Evolutionary conservation across 768 basidiomycete species (phyloP), one percentile per base, ranked within the genome.

Genomic region (Tubosaeta brunneosetosa): DNA sequence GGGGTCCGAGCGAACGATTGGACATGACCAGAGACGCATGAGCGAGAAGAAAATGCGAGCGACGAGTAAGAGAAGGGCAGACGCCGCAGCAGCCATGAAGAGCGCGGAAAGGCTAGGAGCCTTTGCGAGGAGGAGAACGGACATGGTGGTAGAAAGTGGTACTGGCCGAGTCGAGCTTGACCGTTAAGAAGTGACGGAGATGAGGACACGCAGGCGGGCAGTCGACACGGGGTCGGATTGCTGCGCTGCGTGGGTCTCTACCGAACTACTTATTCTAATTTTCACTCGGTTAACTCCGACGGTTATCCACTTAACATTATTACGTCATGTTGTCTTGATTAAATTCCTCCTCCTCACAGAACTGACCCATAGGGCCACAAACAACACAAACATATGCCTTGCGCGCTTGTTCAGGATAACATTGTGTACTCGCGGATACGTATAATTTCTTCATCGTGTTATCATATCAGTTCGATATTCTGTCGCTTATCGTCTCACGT

Each of bases 1-100:
- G 0, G 48, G 8, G 25, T 55, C 53, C 4, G 62, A 32, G 33
- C 34, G 56, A 10, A 45, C 17, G 16, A 59, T 36, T 16, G 66
- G 60, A 51, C 54, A 65, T 3, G 56, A 58, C 66, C 62, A 68
- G 34, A 67, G 29, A 36, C 69, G 66, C 51, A 65, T 57, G 45
- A 66, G 17, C 1, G 47, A 27, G 50, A 67, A 65, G 51, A 68
- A 22, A 5, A 70, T 50, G 58, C 67, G 67, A 16, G 68, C 67
- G 48, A 70, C 49, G 29, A 69, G 43, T n/a, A 69, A 17, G 49
- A 70, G 61, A 13, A 70, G 17, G 12, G 57, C 26, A 12, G 67
- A 70, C 6, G 60, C 60, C 7, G 60, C 54, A 17, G 63, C 65
- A 2, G 67, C 68, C 65, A 70, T 66, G 57, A 69, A 67, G 11